Evolutionary conservation across 2,329 filamentous ascomycete species (phyloP).

Genomic region (Neoarthrinium moseri): DNA sequence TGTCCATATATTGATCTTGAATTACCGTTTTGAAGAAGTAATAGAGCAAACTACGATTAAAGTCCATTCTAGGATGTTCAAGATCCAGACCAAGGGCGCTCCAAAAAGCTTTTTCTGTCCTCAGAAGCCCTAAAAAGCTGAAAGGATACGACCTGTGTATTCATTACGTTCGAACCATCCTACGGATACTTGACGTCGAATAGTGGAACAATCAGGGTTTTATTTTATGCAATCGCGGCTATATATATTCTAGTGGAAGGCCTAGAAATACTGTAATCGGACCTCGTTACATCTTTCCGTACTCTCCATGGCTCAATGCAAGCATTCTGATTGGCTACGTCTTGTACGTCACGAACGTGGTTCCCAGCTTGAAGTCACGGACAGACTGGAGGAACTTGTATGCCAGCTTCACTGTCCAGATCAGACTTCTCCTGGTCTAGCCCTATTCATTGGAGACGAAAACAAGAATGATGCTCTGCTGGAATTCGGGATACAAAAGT

Average conservation of each 20-base stretch:
- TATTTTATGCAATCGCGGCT: neutral
- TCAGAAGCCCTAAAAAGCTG: no score
- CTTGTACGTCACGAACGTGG: no score
- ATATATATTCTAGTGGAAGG: neutral
- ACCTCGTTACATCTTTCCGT: constrained; percentile 1
- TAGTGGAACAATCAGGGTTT: neutral
- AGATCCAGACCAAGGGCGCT: neutral
- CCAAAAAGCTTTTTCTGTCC: no score
- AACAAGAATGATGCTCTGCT: no score
- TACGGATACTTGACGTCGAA: constrained; percentile 1
- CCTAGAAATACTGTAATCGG: neutral
- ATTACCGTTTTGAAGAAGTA: neutral
- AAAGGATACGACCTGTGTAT: neutral
- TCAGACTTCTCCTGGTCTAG: no score
- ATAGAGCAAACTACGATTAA: neutral
- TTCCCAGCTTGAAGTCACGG: no score
- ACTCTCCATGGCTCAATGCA: constrained; percentile 1
- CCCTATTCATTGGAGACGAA: no score
- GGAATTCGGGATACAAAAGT: no score
- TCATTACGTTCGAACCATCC: neutral
- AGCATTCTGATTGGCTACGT: no score
- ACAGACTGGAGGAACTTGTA: no score
- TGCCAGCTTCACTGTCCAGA: no score
- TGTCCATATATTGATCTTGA: neutral
- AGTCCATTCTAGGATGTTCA: neutral